Evolutionary conservation across 805 yeast species (phyloP).

Genomic region (Saccharomycopsis malanga): DNA sequence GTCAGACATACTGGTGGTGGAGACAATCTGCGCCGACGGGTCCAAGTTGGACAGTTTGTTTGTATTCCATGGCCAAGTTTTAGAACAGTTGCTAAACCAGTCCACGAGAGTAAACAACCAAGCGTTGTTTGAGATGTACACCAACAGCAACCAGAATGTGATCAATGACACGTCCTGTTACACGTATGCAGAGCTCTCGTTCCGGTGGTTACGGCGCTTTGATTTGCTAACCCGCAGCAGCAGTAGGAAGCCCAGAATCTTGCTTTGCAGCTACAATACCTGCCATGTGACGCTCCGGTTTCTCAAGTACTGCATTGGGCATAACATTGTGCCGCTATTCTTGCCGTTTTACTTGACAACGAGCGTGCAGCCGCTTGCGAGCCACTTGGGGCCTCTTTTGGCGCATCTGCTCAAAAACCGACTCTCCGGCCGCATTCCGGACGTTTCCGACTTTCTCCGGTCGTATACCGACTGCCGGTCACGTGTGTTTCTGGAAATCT

Average conservation of each 20-base stretch:
- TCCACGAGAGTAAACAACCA: background rate
- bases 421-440: constrained; percentile 22
- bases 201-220: constrained; percentile 14
- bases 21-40: constrained; percentile 18
- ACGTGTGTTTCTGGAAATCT: background rate
- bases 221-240: constrained; percentile 5
- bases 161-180: constrained; percentile 5
- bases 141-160: constrained; percentile 6
- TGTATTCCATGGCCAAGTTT: constrained; percentile 12
- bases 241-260: constrained; percentile 4
- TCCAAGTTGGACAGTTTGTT: constrained; percentile 5
- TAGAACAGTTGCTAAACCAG: constrained; percentile 5
- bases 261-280: constrained; percentile 16
- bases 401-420: constrained; percentile 4
- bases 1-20: constrained; percentile 6
- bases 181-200: constrained; percentile 11
- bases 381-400: background rate
- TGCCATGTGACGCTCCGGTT: constrained; percentile 16
- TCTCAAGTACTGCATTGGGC: constrained; percentile 8
- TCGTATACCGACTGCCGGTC: background rate
- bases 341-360: constrained; percentile 1
- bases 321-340: constrained; percentile 15
- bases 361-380: constrained; percentile 1
- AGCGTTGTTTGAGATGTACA: constrained; percentile 11
- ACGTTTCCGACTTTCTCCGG: too few relatives aligned